These are phyloP conservation scores for Coriolopsis trogii DNA, from an alignment of 1,284 basidiomycete species.

Conservation along the genomic window DNA sequence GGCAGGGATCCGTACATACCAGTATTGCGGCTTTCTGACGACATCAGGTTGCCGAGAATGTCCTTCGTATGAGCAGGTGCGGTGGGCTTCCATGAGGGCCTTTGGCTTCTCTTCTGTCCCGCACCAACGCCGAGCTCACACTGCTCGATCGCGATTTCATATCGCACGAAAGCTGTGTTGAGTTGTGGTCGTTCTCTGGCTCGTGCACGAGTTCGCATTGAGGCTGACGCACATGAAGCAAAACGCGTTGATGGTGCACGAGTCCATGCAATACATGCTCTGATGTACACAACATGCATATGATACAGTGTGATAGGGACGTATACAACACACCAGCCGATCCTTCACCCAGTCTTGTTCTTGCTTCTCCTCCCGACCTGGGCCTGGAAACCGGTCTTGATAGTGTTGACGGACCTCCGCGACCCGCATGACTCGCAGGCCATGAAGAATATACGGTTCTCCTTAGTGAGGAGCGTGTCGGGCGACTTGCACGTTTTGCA, in stretches of 20 bases:
- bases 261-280: constrained; percentile 16
- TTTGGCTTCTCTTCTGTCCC: no score
- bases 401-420: constrained; percentile 89
- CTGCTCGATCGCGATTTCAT: no score
- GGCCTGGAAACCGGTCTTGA: constrained; percentile 99
- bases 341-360: constrained; percentile 54
- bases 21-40: no score
- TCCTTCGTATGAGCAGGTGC: no score
- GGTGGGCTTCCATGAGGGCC: no score
- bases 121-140: no score
- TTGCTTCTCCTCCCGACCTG: constrained; percentile 89
- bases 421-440: constrained; percentile 95
- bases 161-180: no score
- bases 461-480: constrained; percentile 94
- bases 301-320: constrained; percentile 21
- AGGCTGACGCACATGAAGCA: no score
- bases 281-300: constrained; percentile 20
- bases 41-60: no score
- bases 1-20: no score
- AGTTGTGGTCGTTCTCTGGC: no score
- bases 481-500: constrained; percentile 99
- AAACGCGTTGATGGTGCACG: neutral
- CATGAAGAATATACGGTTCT: constrained; percentile 99
- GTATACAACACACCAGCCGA: constrained; percentile 6
- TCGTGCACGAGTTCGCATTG: neutral